phyloP scores from a whole-genome alignment of 352 stramenopile genomes.

The Phytophthora podocarpi region DNA sequence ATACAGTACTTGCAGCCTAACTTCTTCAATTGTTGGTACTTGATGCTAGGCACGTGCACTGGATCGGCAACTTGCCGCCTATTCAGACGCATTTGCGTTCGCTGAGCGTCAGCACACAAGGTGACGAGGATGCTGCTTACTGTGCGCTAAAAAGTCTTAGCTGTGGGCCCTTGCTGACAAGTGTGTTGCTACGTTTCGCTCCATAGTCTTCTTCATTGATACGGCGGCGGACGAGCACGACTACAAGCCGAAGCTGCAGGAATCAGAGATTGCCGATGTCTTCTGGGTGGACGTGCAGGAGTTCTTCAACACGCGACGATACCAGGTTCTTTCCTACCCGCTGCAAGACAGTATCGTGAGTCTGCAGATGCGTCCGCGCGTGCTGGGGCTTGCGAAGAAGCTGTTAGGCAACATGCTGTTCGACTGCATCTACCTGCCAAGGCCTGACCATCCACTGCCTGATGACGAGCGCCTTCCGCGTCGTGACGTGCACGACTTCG shows the following conservation, averaged over 20 bases:
- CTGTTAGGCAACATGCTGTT: slow-evolving; percentile 70
- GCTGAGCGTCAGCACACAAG: slow-evolving; percentile 72
- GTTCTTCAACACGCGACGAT: slow-evolving; percentile 63
- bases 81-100: slow-evolving; percentile 70
- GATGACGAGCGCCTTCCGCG: slow-evolving; percentile 46
- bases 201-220: slow-evolving; percentile 79
- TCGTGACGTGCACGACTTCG: slow-evolving; percentile 70
- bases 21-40: no score
- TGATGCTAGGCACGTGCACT: slow-evolving; percentile 60
- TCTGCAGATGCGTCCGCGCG: slow-evolving; percentile 38
- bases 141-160: background rate
- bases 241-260: slow-evolving; percentile 61
- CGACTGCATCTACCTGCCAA: slow-evolving; percentile 75
- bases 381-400: slow-evolving; percentile 37
- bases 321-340: slow-evolving; percentile 60
- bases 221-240: slow-evolving; percentile 45
- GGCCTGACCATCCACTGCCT: slow-evolving; percentile 40
- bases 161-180: slow-evolving; percentile 4
- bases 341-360: slow-evolving; percentile 60
- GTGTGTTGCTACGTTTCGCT: background rate
- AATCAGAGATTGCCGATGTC: slow-evolving; percentile 72
- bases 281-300: slow-evolving; percentile 87
- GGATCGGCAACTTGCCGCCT: slow-evolving; percentile 61
- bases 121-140: slow-evolving; percentile 25
- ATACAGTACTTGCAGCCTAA: no score